A percentile compares a stretch with the other conserved stretches of the same genome.
phyloP scores from a whole-genome alignment of 2,329 filamentous ascomycete genomes.

The Aureobasidium sp. region DNA sequence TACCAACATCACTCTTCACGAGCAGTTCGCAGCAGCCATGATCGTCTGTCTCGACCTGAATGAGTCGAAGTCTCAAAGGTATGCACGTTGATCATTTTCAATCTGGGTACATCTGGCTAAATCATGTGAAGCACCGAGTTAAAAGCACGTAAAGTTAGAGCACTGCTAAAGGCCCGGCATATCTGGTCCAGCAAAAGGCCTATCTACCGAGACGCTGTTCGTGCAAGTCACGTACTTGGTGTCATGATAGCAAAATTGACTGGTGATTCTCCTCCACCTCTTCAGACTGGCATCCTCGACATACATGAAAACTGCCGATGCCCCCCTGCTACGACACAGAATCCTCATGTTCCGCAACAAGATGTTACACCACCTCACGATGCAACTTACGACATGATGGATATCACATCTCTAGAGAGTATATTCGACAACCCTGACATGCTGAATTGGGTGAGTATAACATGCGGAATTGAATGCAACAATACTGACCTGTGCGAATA shows the following conservation, averaged over 20 bases:
- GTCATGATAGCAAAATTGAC: slow-evolving; percentile 3
- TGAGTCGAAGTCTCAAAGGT: not conserved
- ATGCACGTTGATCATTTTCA: not conserved
- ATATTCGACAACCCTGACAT: slow-evolving; percentile 5
- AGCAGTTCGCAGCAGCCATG: slow-evolving; percentile 35
- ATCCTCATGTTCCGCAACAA: not conserved
- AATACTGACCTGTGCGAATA: not conserved
- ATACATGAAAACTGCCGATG: not conserved
- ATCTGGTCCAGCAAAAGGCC: slow-evolving; percentile 1
- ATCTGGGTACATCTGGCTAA: not conserved
- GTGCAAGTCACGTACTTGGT: slow-evolving; percentile 1
- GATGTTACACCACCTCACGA: not conserved
- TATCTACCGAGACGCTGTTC: not conserved
- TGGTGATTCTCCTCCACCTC: not conserved
- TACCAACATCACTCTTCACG: slow-evolving; percentile 29
- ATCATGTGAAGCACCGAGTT: not conserved
- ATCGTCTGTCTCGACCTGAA: slow-evolving; percentile 32
- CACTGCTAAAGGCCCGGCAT: not conserved
- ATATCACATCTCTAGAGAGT: not conserved
- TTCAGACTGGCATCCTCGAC: not conserved
- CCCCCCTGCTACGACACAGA: not conserved
- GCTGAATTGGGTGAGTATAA: slow-evolving; percentile 6
- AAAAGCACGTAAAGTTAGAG: not conserved
- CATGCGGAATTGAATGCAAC: not conserved
- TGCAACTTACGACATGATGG: not conserved